Evolutionary conservation across 2,329 filamentous ascomycete species (phyloP), one percentile per base, ranked within the genome.

Genomic region (Alternaria infectoria): DNA sequence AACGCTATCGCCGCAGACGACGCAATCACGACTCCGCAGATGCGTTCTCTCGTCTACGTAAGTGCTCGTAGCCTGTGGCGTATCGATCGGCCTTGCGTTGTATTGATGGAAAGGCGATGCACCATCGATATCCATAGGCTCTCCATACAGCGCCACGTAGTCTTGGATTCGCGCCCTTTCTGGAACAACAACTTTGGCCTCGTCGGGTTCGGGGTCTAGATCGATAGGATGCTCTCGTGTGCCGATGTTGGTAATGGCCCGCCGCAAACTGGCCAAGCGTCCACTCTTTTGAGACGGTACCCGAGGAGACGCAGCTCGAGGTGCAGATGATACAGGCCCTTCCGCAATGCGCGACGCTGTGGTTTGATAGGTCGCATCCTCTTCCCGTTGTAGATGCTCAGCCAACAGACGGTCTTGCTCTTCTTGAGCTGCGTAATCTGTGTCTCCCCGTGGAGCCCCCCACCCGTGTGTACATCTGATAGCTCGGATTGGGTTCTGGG

Each of bases 1-100:
- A n/a, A 50, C 44, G 2, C 28, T 46, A 2, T 73, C 67, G 21
- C 66, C 64, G 45, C 74, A 76, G 45, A 76, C 72, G 12, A 56
- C 66, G 46, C 75, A 77, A 10, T 71, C 64, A 19, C 62, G 62
- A 8, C 21, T 63, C 10, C 23, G 40, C n/a, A 46, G 21, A n/a
- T 43, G 46, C 12, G 26, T 11, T 17, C 30, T 26, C 40, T 43
- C 50, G 4, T 60, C 57, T 11, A 12, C 57, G 57, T 12, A 57
- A 23, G 9, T 69, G 51, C 54, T 36, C n/a, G 46, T 45, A 25
- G 67, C 57, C 19, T 17, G 52, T 19, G 21, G 28, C 30, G 25
- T 23, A 15, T 26, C 44, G 21, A 40, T 3, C 9, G n/a, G 15
- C n/a, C 36, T 40, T 17, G 36, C 36, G 36, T 40, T 17, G 36